These are phyloP conservation scores for Neckera pumila DNA, from an alignment of 225 moss, liverwort and hornwort species.

Conservation along the genomic window DNA sequence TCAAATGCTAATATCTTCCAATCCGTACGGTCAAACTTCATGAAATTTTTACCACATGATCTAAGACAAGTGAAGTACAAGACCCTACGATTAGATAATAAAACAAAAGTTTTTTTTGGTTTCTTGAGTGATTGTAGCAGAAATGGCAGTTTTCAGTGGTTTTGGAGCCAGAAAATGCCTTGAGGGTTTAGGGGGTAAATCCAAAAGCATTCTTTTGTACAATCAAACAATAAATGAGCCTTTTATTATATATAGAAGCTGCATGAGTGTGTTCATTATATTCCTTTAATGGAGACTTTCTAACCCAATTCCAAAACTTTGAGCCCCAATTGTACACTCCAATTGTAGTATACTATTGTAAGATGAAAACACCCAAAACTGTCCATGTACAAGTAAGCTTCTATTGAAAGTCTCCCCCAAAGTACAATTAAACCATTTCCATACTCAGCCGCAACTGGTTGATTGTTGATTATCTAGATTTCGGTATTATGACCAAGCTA, in stretches of 20 bases:
- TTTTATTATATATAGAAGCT: not conserved
- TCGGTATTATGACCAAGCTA: not conserved
- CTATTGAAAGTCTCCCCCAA: not conserved
- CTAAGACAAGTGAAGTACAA: too few species aligned
- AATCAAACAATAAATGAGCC: not conserved
- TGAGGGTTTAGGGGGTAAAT: too few species aligned
- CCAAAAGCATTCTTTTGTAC: not conserved
- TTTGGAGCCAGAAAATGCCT: too few species aligned
- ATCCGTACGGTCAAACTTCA: too few species aligned
- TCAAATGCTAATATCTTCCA: too few species aligned
- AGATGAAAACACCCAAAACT: fast-evolving
- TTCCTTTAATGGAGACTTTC: not conserved
- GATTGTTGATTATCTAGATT: not conserved
- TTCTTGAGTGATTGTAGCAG: too few species aligned
- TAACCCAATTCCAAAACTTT: not conserved
- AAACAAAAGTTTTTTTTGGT: too few species aligned
- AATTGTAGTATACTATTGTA: not conserved
- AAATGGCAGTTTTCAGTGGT: too few species aligned
- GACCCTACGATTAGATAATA: too few species aligned
- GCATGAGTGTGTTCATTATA: not conserved
- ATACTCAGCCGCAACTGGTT: fast-evolving
- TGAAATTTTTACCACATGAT: too few species aligned
- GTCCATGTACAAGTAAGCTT: not conserved
- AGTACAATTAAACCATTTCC: not conserved
- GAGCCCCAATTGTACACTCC: not conserved